Percentiles rank a stretch among this genome's conserved stretches.
These are phyloP conservation scores for Vitellaria paradoxa DNA, from an alignment of 179 eudicot species.

Conservation along the genomic window DNA sequence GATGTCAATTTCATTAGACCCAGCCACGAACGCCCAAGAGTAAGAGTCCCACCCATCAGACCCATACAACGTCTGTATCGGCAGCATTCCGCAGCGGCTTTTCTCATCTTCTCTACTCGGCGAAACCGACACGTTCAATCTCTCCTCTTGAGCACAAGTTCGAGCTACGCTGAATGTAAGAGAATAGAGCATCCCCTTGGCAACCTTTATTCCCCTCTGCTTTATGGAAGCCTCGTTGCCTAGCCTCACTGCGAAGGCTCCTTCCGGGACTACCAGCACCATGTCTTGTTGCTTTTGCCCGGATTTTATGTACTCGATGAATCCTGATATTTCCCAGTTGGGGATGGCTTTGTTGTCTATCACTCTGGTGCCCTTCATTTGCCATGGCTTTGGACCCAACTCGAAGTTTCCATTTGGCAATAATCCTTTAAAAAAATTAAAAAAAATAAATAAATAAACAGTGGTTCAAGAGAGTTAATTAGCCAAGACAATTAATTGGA, in stretches of 20 bases:
- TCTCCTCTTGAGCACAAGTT: constrained; percentile 49
- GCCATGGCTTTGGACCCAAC: constrained; percentile 33
- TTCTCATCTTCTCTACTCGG: constrained; percentile 23
- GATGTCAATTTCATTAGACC: constrained; percentile 37
- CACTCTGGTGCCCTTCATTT: constrained; percentile 39
- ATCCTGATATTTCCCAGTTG: constrained; percentile 34
- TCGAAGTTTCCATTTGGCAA: constrained; percentile 49
- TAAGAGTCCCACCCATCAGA: constrained; percentile 61
- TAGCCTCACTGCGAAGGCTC: constrained; percentile 35
- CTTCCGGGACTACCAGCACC: constrained; percentile 42
- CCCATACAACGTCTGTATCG: constrained; percentile 59
- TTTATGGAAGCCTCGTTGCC: constrained; percentile 41
- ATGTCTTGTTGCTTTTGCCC: constrained; percentile 45
- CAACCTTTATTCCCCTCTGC: constrained; percentile 27
- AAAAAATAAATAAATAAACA: not conserved
- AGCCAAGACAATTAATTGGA: not conserved
- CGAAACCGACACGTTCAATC: constrained; percentile 39
- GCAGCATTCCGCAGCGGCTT: constrained; percentile 39
- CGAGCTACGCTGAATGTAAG: constrained; percentile 41
- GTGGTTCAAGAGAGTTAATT: not conserved
- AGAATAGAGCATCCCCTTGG: constrained; percentile 30
- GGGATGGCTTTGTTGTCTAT: constrained; percentile 30
- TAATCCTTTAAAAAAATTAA: constrained; percentile 15
- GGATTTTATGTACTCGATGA: constrained; percentile 43
- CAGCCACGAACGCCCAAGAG: constrained; percentile 56